Evolutionary conservation across 139 green algal genomes (phyloP), one percentile per base, ranked within the genome.

Genomic region (Chlorella sp.): DNA sequence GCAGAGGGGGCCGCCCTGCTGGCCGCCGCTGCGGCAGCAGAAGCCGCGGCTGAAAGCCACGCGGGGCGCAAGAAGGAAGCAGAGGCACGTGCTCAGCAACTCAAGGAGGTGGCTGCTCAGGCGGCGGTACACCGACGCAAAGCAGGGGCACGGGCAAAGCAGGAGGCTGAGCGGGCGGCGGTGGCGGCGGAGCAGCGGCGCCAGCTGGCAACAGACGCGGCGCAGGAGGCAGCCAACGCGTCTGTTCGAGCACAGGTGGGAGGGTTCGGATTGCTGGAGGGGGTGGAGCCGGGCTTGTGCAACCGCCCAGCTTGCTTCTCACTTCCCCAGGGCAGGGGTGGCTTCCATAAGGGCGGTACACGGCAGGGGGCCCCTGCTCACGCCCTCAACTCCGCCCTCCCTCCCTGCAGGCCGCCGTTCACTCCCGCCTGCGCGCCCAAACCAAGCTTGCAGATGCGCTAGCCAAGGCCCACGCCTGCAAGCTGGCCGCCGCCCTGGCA

Each of bases 391-490:
- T 18, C 21, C 64, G 2, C 7, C 64, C 64, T 30, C 64, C 64
- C 64, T 14, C 64, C 64, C 64, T 71, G 64, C 21, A 87, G 64
- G 61, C 83, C 0, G 83, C 83, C 15, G 36, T 87, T 36, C 61
- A 61, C 22, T 87, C 83, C 1, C 83, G 83, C 7, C 22, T 81
- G 64, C 83, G 83, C 30, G 83, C 83, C 16, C 83, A 88, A 39
- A 40, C 76, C 22, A 88, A 88, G 66, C 83, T 88, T 36, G 37
- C 83, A 5, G 64, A 88, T 2, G 83, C 83, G 28, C 83, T 88
- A 1, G 28, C 28, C 26, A n/a, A n/a, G 26, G 83, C 83, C 14
- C 83, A 73, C 26, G 83, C 83, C 37, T 32, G 36, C 36, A 28
- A 32, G 34, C 83, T 88, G 66, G 66, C 40, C 37, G 83, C 64